Evolutionary conservation across 441 rosid species (phyloP).

Genomic region (Isatis lusitanica): DNA sequence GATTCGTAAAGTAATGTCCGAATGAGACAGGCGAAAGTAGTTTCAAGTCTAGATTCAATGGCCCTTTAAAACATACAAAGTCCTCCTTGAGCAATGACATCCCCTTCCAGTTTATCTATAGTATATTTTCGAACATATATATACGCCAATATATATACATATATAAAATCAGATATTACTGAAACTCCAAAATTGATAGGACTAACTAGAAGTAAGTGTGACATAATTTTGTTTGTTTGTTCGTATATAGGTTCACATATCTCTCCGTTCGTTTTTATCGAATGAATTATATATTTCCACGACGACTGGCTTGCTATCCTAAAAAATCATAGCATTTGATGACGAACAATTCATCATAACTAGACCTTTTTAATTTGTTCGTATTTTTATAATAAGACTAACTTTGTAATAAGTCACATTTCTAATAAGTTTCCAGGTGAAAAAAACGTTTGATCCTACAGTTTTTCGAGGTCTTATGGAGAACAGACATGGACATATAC

Average conservation of each 20-base stretch:
- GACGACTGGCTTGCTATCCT: not conserved
- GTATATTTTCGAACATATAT: not conserved
- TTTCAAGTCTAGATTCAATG: constrained; percentile 39
- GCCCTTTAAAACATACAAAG: constrained; percentile 28
- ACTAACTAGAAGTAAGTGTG: not conserved
- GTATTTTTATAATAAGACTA: not conserved
- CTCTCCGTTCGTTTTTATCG: not conserved
- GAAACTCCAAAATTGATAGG: constrained; percentile 2
- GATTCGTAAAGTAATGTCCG: constrained; percentile 15
- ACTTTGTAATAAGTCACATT: not conserved
- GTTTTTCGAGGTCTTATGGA: not conserved
- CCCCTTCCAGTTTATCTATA: constrained; percentile 1
- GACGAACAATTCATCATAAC: not conserved
- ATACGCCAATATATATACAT: not conserved
- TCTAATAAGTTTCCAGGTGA: not conserved
- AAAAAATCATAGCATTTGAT: not conserved
- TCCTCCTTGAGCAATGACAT: constrained; percentile 33
- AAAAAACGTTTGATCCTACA: not conserved
- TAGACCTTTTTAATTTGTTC: not conserved
- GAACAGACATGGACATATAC: not conserved
- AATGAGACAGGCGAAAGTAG: constrained; percentile 24
- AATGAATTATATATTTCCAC: not conserved
- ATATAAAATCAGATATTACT: not conserved
- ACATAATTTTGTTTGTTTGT: not conserved
- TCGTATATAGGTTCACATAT: not conserved